Evolutionary conservation across 768 basidiomycete species (phyloP).

Genomic region (Termitomyces sp.): DNA sequence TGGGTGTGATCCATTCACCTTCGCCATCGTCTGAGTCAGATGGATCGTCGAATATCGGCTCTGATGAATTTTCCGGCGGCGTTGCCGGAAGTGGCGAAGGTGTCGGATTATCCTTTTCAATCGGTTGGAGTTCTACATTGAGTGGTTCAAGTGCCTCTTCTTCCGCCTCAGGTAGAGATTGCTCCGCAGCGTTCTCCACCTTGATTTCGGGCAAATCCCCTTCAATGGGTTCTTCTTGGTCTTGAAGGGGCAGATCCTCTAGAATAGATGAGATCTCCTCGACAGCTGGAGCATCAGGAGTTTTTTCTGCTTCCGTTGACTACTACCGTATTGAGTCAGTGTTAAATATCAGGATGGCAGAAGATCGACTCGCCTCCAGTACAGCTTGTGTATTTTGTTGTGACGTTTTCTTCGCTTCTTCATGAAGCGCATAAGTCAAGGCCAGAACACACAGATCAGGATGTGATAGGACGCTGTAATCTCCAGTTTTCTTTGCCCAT

Average conservation of each 20-base stretch:
- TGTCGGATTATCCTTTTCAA: constrained; percentile 21
- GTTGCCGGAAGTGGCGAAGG: constrained; percentile 4
- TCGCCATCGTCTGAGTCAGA: constrained; percentile 79
- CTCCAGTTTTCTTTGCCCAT: constrained; percentile 93
- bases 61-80: constrained; percentile 11
- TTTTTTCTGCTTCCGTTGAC: constrained; percentile 12
- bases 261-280: constrained; percentile 13
- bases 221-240: constrained; percentile 11
- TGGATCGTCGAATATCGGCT: constrained; percentile 68
- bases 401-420: constrained; percentile 41
- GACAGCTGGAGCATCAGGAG: constrained; percentile 4
- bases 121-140: constrained; percentile 41
- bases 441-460: constrained; percentile 91
- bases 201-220: constrained; percentile 2
- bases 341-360: neutral
- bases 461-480: constrained; percentile 88
- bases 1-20: constrained; percentile 96
- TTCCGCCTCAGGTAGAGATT: constrained; percentile 17
- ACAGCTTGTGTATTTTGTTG: constrained; percentile 19
- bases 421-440: constrained; percentile 75
- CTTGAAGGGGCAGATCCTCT: constrained; percentile 14
- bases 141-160: constrained; percentile 33
- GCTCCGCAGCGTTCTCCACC: constrained; percentile 7
- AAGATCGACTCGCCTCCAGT: constrained; percentile 21
- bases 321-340: constrained; percentile 29